phyloP scores from a whole-genome alignment of 2,329 filamentous ascomycete genomes.

The Aspergillus neoniger region DNA sequence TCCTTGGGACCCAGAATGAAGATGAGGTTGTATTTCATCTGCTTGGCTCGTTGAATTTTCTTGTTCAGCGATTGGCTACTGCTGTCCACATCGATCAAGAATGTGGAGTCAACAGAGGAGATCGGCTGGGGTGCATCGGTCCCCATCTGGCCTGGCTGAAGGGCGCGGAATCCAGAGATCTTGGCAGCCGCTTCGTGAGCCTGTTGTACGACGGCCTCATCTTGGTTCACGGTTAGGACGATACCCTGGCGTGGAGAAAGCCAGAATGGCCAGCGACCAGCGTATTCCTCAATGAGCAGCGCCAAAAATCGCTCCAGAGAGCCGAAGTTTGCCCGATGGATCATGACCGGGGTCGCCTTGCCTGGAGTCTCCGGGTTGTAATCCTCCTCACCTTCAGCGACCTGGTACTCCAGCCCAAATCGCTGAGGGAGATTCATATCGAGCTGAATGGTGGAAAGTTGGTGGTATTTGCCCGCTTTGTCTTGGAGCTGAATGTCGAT shows the following conservation, averaged over 20 bases:
- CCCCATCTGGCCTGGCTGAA: slow-evolving; percentile 24
- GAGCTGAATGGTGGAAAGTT: slow-evolving; percentile 84
- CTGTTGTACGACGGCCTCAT: slow-evolving; percentile 49
- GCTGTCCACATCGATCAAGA: slow-evolving; percentile 71
- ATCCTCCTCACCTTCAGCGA: slow-evolving; percentile 44
- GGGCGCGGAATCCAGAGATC: slow-evolving; percentile 48
- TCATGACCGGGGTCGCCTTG: slow-evolving; percentile 71
- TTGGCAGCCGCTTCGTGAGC: slow-evolving; percentile 52
- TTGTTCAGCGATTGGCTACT: slow-evolving; percentile 63
- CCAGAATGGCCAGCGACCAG: slow-evolving; percentile 85
- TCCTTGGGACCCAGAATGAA: slow-evolving; percentile 71
- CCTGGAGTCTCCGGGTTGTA: slow-evolving; percentile 52
- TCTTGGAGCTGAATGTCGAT: slow-evolving; percentile 84
- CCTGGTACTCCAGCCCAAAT: slow-evolving; percentile 74
- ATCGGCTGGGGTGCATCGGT: slow-evolving; percentile 38
- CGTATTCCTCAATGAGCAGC: slow-evolving; percentile 78
- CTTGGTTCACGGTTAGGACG: slow-evolving; percentile 69
- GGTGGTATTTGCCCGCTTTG: slow-evolving; percentile 80
- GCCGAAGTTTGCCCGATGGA: slow-evolving; percentile 82
- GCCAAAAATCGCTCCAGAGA: slow-evolving; percentile 85
- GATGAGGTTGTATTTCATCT: slow-evolving; percentile 71
- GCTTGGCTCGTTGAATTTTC: slow-evolving; percentile 72
- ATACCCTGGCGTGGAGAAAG: slow-evolving; percentile 77
- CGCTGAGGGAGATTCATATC: slow-evolving; percentile 86
- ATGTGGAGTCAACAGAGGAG: slow-evolving; percentile 58